Percentiles rank a stretch among this genome's conserved stretches.
These are phyloP conservation scores for Chrysosphaeria jannelii DNA, from an alignment of 2,329 filamentous ascomycete species.

Conservation along the genomic window DNA sequence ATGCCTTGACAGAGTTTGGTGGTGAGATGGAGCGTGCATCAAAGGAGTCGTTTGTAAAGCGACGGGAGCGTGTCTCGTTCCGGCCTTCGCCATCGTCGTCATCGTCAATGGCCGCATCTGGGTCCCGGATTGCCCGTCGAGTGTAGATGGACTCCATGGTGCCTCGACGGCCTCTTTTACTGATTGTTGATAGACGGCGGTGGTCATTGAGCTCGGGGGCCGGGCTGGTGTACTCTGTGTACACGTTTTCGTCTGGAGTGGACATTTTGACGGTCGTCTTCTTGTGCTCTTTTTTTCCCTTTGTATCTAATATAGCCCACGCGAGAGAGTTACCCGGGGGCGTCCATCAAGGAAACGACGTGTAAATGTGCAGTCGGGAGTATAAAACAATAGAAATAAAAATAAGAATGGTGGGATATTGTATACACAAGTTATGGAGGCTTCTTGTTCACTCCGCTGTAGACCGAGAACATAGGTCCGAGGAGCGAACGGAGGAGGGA, in stretches of 20 bases:
- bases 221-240: conserved; percentile 39
- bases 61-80: conserved; percentile 16
- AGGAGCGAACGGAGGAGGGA: conserved; percentile 63
- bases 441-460: conserved; percentile 86
- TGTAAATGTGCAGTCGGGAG: neutral
- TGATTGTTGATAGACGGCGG: conserved; percentile 37
- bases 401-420: too few relatives aligned
- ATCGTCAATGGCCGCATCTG: conserved; percentile 60
- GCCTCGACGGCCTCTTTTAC: conserved; percentile 29
- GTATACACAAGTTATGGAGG: conserved; percentile 57
- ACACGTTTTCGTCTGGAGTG: conserved; percentile 27
- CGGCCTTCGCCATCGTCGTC: conserved; percentile 32
- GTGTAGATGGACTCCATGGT: conserved; percentile 42
- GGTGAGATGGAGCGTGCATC: conserved; percentile 49
- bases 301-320: too few relatives aligned
- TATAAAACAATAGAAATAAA: too few relatives aligned
- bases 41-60: conserved; percentile 24
- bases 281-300: too few relatives aligned
- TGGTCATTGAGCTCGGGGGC: conserved; percentile 72
- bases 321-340: conserved; percentile 1
- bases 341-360: conserved; percentile 1
- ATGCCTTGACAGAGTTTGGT: conserved; percentile 91
- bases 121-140: conserved; percentile 28
- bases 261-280: conserved; percentile 18
- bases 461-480: conserved; percentile 80